Base-by-base conservation (phyloP, 2,329 filamentous ascomycete species). In the Cercospora nicotianae region DNA sequence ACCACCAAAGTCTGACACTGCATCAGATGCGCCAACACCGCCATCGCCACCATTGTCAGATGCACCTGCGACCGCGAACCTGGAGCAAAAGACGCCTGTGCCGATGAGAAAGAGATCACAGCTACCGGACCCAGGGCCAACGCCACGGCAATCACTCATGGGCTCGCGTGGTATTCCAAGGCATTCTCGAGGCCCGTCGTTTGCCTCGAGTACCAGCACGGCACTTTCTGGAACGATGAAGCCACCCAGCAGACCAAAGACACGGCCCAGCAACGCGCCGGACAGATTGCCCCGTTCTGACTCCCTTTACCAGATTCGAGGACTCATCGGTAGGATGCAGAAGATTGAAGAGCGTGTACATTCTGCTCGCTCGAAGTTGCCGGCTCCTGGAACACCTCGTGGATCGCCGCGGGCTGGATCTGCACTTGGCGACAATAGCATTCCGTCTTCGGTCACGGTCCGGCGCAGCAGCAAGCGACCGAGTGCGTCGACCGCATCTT, bases 41-140 rank as follows among this genome's bases (percentile, higher is more conserved):
- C 95, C 95, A 10, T 98, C 95, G 20, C 95, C 95, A 57, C 94
- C 94, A 39, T 90, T 96, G 81, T 98, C 94, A 1, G 95, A 98
- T 76, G 88, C 90, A 18, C 94, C 93, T 12, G 83, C 85, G 16
- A 86, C 87, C 81, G 72, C 77, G 12, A 80, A 79, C 65, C 68
- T 73, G 26, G 76, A 79, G 30, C 78, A 80, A 13, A 78, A 78
- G 28, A 82, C 80, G 26, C 80, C 81, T 9, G 73, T 80, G 69
- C 78, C 78, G 4, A 73, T 69, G n/a, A 78, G 78, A 48, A 79
- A 79, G 65, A 72, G 72, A 12, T 84, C 86, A 10, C 81, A 86
- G 4, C 81, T 85, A 30, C 82, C 87, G 67, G 83, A 86, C 66
- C 79, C 84, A 6, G 79, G 63, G n/a, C 79, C 64, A 18, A 87